phyloP scores from a whole-genome alignment of 495 filamentous ascomycete species.

The Neurospora sublineolata region DNA sequence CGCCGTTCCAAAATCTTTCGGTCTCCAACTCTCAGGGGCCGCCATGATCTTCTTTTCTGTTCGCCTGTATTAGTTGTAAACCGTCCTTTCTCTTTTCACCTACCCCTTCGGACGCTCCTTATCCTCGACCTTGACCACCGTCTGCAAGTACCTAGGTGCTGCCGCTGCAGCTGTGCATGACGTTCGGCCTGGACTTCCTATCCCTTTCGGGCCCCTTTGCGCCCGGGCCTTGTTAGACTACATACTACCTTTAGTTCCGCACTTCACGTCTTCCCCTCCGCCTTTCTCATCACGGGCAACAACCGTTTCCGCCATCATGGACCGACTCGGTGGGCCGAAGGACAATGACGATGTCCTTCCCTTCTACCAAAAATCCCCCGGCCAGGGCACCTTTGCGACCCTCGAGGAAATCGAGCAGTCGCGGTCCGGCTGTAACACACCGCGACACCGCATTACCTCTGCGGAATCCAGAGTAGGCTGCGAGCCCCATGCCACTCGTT shows the following conservation, averaged over 20 bases:
- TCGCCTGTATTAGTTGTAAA: conserved; percentile 9
- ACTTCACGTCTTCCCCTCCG: neutral
- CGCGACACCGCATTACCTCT: conserved; percentile 31
- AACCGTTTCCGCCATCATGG: conserved; percentile 10
- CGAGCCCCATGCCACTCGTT: neutral
- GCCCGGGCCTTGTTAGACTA: conserved; percentile 4
- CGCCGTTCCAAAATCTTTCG: conserved; percentile 1
- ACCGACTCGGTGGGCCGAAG: conserved; percentile 17
- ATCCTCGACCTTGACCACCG: neutral
- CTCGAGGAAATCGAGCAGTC: conserved; percentile 19
- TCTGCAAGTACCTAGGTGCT: neutral
- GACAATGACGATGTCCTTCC: conserved; percentile 29
- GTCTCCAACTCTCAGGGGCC: neutral
- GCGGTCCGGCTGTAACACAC: conserved; percentile 18
- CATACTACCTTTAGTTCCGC: neutral
- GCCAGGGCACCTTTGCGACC: conserved; percentile 7
- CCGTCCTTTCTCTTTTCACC: neutral
- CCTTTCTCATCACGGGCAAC: neutral
- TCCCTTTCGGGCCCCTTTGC: conserved; percentile 16
- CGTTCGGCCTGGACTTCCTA: conserved; percentile 9
- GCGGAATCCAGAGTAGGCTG: conserved; percentile 34
- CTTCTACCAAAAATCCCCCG: conserved; percentile 13
- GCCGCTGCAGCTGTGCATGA: conserved; percentile 12
- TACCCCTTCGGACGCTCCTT: neutral
- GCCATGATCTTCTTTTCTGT: conserved; percentile 7